Evolutionary conservation across 495 filamentous ascomycete species (phyloP), one percentile per base, ranked within the genome.

Genomic region (Hyaloscypha variabilis): DNA sequence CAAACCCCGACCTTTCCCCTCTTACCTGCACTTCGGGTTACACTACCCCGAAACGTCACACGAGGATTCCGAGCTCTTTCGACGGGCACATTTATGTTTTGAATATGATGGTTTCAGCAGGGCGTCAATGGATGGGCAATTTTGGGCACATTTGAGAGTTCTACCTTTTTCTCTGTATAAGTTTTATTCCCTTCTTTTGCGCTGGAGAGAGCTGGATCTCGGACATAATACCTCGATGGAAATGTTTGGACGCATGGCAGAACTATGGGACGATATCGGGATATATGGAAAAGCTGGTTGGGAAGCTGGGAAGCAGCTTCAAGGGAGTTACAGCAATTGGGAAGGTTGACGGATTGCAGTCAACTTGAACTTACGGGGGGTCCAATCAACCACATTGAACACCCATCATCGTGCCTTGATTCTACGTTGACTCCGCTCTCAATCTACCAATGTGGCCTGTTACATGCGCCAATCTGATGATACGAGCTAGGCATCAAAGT

Each of bases 71-170:
- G 17, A 46, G 39, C 17, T 11, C 39, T 46, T 46, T 46, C 39
- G 39, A 46, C 39, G 11, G 39, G 19, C 17, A 46, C 17, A 1
- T 46, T 46, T 46, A 46, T 17, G 4, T 11, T 46, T 46, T 10
- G 39, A 11, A 10, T 13, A 58, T 58, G 17, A 30, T 21, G 54
- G 54, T 58, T 58, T 34, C 54, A 62, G 60, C 60, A 19, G 42
- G 63, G 63, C 63, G 63, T 65, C 30, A 31, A 39, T 36, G 60
- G 63, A 51, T 23, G 30, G 61, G 52, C 46, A 34, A 50, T 25
- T 62, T 34, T 54, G 46, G 26, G 25, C 26, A 24, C n/a, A 25
- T 62, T 62, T 46, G 31, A 34, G 30, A 19, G 17, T 46, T 59
- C 21, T 25, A 25, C 57, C 2, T 46, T 28, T 29, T 57, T 56